These are phyloP conservation scores for Stephania yunnanensis DNA, from an alignment of 164 flowering plant species.

Conservation along the genomic window DNA sequence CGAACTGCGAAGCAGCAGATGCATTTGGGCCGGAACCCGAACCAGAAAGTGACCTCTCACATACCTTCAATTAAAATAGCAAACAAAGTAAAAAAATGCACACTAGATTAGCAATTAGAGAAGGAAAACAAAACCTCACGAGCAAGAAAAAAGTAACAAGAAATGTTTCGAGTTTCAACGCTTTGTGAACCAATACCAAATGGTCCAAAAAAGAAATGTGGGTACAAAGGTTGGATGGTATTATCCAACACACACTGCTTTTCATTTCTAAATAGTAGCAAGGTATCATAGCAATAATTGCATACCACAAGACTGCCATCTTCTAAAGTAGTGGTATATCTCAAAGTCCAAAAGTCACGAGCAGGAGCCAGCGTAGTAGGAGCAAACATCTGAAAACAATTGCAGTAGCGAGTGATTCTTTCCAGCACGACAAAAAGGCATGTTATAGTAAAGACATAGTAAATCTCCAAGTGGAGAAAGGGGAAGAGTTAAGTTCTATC, in stretches of 20 bases:
- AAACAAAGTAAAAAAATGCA: conserved; percentile 2
- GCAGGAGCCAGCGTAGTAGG: conserved; percentile 93
- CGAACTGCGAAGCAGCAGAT: conserved; percentile 67
- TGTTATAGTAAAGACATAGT: background rate
- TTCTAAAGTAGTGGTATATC: conserved; percentile 79
- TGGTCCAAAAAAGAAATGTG: too few relatives aligned
- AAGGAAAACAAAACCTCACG: background rate
- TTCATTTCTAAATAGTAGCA: background rate
- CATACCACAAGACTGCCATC: conserved; percentile 94
- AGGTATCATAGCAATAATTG: background rate
- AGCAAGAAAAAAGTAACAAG: background rate
- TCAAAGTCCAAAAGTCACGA: conserved; percentile 89
- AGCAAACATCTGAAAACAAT: conserved; percentile 63
- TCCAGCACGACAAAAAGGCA: background rate
- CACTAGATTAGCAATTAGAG: background rate
- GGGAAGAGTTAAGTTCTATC: background rate
- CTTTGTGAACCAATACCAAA: background rate
- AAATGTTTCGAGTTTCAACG: background rate
- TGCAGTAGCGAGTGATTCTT: background rate
- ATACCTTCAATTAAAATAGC: conserved; percentile 43
- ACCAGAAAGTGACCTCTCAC: conserved; percentile 90
- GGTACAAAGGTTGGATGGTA: background rate
- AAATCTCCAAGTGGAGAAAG: background rate
- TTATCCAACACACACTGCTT: background rate
- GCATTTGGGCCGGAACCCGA: conserved; percentile 72